A percentile compares a stretch with the other conserved stretches of the same genome.
phyloP scores from a whole-genome alignment of 148 eudicot genomes.

The Chenopodium berlandieri region DNA sequence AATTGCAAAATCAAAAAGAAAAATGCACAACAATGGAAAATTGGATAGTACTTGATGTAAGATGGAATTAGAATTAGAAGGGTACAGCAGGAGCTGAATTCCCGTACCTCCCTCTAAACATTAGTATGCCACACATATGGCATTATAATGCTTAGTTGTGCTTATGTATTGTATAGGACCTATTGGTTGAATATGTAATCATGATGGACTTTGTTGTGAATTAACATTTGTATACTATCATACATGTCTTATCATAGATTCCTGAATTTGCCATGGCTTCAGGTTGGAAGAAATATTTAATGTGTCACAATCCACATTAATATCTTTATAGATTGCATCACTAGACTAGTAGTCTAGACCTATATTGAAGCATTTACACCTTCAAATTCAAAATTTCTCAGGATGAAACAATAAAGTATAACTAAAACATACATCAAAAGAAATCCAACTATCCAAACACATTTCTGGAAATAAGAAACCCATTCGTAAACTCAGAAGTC shows the following conservation, averaged over 20 bases:
- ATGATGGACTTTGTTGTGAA: not conserved
- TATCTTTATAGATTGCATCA: not conserved
- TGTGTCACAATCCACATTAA: not conserved
- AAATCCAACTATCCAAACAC: no score
- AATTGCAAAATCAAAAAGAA: not conserved
- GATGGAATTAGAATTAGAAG: no score
- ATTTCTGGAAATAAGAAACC: no score
- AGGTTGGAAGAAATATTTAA: not conserved
- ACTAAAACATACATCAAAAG: not conserved
- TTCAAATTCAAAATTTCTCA: not conserved
- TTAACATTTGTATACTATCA: not conserved
- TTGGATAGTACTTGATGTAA: not conserved
- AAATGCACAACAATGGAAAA: not conserved
- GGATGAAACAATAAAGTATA: not conserved
- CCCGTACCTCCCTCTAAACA: not conserved
- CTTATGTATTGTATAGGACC: no score
- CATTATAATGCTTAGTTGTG: not conserved
- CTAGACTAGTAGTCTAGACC: not conserved
- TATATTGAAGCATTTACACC: not conserved
- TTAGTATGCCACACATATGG: not conserved
- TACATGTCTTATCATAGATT: not conserved
- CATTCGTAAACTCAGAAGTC: not conserved
- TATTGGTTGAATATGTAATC: no score
- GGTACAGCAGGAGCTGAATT: no score
- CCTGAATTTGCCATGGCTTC: not conserved